These are phyloP conservation scores for Gossypium thurberi DNA, from an alignment of 345 rosid genomes.

Conservation along the genomic window DNA sequence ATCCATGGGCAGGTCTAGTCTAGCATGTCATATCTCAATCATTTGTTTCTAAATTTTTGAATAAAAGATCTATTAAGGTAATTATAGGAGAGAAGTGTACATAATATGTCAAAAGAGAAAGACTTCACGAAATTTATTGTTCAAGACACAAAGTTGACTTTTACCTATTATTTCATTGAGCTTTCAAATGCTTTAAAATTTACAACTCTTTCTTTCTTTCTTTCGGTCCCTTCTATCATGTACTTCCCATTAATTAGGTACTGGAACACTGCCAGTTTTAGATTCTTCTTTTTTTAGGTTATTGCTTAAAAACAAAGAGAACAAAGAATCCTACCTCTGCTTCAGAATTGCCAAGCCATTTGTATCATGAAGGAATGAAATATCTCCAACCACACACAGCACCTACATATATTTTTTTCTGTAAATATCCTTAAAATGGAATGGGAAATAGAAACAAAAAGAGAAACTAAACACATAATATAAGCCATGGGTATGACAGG, in stretches of 20 bases:
- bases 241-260: background rate
- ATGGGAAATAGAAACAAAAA: background rate
- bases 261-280: background rate
- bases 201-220: background rate
- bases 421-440: background rate
- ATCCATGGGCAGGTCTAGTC: background rate
- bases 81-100: background rate
- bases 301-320: background rate
- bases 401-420: slow-evolving; percentile 35
- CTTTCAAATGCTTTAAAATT: background rate
- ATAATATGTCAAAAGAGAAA: background rate
- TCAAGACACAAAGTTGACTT: background rate
- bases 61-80: background rate
- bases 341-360: slow-evolving; percentile 81
- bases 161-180: background rate
- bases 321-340: slow-evolving; percentile 44
- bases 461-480: background rate
- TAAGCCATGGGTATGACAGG: background rate
- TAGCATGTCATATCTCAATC: slow-evolving; percentile 1
- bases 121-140: background rate
- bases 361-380: slow-evolving; percentile 95
- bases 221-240: background rate
- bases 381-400: slow-evolving; percentile 71
- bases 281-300: background rate
- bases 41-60: background rate